phyloP scores from a whole-genome alignment of 306 rosid species.

The Aeschynomene evenia region DNA sequence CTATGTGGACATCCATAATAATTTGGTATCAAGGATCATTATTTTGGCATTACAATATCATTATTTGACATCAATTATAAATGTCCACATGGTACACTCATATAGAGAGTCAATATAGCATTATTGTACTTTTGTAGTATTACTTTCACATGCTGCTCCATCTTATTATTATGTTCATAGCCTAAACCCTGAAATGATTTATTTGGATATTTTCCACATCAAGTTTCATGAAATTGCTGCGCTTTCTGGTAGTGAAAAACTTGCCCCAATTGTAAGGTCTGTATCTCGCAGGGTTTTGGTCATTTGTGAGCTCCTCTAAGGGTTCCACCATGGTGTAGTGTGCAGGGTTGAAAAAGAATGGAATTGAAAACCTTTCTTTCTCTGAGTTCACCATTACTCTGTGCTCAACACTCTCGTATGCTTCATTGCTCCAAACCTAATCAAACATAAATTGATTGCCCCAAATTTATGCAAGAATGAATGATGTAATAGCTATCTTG shows the following conservation, averaged over 20 bases:
- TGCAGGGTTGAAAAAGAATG: slow-evolving; percentile 56
- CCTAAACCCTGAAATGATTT: slow-evolving; percentile 41
- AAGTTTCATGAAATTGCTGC: slow-evolving; percentile 48
- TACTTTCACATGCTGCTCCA: too few species aligned
- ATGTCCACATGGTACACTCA: too few species aligned
- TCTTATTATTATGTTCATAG: too few species aligned
- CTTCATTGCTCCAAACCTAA: slow-evolving; percentile 41
- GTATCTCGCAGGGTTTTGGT: slow-evolving; percentile 48
- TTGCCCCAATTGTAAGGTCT: slow-evolving; percentile 57
- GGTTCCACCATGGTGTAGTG: slow-evolving; percentile 59
- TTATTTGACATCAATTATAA: too few species aligned
- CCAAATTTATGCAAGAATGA: too few species aligned
- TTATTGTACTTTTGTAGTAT: too few species aligned
- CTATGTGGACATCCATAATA: too few species aligned
- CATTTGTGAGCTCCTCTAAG: slow-evolving; percentile 39
- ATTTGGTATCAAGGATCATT: too few species aligned
- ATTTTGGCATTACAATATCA: too few species aligned
- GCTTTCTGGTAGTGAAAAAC: slow-evolving; percentile 35
- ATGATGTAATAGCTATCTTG: too few species aligned
- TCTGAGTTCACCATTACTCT: slow-evolving; percentile 38
- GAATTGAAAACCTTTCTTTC: slow-evolving; percentile 51
- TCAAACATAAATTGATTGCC: too few species aligned
- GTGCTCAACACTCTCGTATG: slow-evolving; percentile 33
- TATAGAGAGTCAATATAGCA: too few species aligned
- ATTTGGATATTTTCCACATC: slow-evolving; percentile 50